phyloP scores from a whole-genome alignment of 208 protist genomes.

The Acanthamoeba culbertsoni region DNA sequence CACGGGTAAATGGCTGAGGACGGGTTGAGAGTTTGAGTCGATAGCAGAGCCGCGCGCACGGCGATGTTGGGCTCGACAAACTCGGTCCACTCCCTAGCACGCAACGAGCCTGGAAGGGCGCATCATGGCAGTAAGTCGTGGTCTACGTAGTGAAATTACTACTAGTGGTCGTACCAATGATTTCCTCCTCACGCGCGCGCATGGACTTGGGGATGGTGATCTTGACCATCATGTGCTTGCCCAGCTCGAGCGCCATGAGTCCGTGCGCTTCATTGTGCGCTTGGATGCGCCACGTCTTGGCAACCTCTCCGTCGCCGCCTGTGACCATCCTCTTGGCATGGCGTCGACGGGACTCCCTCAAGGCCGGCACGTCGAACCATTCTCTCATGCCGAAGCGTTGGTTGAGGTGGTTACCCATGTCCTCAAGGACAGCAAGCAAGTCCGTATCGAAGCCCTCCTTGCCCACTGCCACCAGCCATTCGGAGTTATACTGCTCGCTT shows the following conservation, averaged over 20 bases:
- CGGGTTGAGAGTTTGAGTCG: not conserved
- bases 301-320: no score
- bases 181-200: not conserved
- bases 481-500: no score
- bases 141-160: not conserved
- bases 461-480: no score
- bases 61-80: not conserved
- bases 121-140: not conserved
- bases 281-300: not conserved
- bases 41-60: not conserved
- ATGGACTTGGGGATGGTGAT: not conserved
- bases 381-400: not conserved
- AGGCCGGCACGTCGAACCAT: not conserved
- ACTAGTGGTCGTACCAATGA: not conserved
- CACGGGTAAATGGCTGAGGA: not conserved
- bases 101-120: not conserved
- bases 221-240: not conserved
- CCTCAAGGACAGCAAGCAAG: not conserved
- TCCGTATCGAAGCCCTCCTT: not conserved
- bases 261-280: not conserved
- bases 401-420: not conserved
- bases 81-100: not conserved
- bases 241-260: not conserved
- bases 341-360: not conserved
- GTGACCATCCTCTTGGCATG: not conserved